Percentiles rank a stretch among this genome's conserved stretches.
phyloP scores from a whole-genome alignment of 2,329 filamentous ascomycete genomes.

The Metarhizium sp. region DNA sequence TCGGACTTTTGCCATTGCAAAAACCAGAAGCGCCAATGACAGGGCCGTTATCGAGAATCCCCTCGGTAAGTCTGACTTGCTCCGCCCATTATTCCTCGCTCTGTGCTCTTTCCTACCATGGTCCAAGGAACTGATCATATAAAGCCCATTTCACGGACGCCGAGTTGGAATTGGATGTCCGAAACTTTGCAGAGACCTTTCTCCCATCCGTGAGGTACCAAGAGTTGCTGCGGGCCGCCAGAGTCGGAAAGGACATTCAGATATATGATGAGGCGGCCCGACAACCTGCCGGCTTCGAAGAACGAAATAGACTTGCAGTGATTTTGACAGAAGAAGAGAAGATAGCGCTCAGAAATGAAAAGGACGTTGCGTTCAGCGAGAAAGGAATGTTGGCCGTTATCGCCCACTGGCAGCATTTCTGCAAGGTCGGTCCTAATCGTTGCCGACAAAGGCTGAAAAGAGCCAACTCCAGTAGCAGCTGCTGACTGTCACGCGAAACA shows the following conservation, averaged over 20 bases:
- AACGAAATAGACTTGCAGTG: conserved; percentile 18
- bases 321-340: conserved; percentile 26
- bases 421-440: conserved; percentile 16
- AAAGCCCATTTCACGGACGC: conserved; percentile 28
- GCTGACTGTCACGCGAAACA: neutral
- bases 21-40: conserved; percentile 20
- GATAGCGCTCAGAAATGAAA: conserved; percentile 25
- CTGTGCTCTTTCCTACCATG: neutral
- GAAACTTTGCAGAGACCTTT: conserved; percentile 17
- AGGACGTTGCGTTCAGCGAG: conserved; percentile 29
- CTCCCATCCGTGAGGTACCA: conserved; percentile 20
- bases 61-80: conserved; percentile 13
- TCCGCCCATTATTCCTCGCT: no score
- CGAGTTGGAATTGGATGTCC: conserved; percentile 26
- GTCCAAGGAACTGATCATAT: neutral
- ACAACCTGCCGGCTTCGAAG: conserved; percentile 11
- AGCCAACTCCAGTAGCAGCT: no score
- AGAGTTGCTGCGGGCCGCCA: conserved; percentile 26
- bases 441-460: no score
- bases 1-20: conserved; percentile 13
- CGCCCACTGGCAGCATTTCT: conserved; percentile 31
- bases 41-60: conserved; percentile 28
- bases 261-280: conserved; percentile 28
- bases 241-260: conserved; percentile 29
- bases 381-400: conserved; percentile 30